Base-by-base conservation (phyloP, 768 basidiomycete species). In the Galerina marginata region DNA sequence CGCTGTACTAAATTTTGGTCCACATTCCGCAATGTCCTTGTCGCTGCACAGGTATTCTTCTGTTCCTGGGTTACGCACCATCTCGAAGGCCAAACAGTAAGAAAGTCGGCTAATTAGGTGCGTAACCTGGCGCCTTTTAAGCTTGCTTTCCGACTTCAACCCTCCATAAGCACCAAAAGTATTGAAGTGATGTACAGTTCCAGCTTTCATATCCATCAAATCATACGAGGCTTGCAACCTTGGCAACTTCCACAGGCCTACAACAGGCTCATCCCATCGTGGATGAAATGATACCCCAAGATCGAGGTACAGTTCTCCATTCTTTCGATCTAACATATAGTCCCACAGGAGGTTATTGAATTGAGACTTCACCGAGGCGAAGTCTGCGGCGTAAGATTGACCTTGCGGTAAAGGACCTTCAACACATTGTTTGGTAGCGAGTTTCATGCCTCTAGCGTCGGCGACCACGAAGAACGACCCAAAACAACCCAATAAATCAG, bases 301-400 rank as follows among this genome's bases (percentile, higher is more conserved):
- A 16, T 62, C 61, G 6, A 58, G 42, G 40, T 58, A 58, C 4
- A 62, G 53, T 26, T 58, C 51, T 38, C 61, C 61, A 29, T 54
- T 45, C 1, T 3, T 39, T 20, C 45, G 15, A 49, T 58, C 57
- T 1, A 52, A 45, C 61, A 62, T 62, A 10, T n/a, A 29, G 9
- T 39, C 20, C 61, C 61, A 62, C 38, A 54, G 49, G 10, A 62
- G 46, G 12, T 46, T 26, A n/a, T 26, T 42, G 23, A 62, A 62
- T 25, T 23, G n/a, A 6, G n/a, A 33, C 33, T 51, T 51, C 2
- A 51, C 6, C 38, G 20, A 20, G 20, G 20, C 20, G 20, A 16
- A 6, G 54, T 42, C 39, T 40, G 15, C 39, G 39, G 39, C 9
- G 15, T 40, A 9, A 9, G 39, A 40, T 40, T 40, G 39, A 40